A percentile compares a stretch with the other conserved stretches of the same genome.
phyloP scores from a whole-genome alignment of 2,329 filamentous ascomycete genomes.

The Ophiostoma tasmaniense region DNA sequence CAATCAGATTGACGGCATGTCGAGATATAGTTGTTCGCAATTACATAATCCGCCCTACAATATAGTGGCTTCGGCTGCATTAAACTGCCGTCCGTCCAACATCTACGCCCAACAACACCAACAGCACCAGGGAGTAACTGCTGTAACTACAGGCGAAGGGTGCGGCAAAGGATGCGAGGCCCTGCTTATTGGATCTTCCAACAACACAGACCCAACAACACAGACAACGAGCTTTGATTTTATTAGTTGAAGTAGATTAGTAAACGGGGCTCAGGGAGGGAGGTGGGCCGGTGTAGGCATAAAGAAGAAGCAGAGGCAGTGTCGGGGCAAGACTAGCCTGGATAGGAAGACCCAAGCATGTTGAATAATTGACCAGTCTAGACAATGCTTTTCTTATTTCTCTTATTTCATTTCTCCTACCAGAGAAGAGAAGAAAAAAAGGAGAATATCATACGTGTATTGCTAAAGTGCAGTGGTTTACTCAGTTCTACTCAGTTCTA shows the following conservation, averaged over 20 bases:
- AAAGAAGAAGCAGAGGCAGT: neutral
- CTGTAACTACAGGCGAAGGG: too few species aligned
- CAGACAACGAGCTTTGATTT: too few species aligned
- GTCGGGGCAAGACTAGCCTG: neutral
- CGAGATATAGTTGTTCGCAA: neutral
- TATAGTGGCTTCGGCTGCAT: neutral
- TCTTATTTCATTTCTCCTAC: too few species aligned
- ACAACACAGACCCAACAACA: too few species aligned
- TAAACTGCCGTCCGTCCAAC: neutral
- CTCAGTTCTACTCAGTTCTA: too few species aligned
- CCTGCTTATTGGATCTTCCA: neutral
- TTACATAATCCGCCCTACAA: neutral
- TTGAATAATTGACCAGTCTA: neutral
- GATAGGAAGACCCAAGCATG: neutral
- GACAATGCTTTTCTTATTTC: neutral
- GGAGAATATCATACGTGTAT: neutral
- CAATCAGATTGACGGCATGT: too few species aligned
- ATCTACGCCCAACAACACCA: too few species aligned
- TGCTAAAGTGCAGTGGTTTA: neutral
- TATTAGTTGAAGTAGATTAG: too few species aligned
- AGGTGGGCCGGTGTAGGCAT: neutral
- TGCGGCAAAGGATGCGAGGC: neutral
- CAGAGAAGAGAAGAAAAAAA: neutral
- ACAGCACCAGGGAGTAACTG: too few species aligned
- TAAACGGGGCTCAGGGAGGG: neutral